Conservation (phyloP, 257 asterid species). For the Solanum lycopersicoides region DNA sequence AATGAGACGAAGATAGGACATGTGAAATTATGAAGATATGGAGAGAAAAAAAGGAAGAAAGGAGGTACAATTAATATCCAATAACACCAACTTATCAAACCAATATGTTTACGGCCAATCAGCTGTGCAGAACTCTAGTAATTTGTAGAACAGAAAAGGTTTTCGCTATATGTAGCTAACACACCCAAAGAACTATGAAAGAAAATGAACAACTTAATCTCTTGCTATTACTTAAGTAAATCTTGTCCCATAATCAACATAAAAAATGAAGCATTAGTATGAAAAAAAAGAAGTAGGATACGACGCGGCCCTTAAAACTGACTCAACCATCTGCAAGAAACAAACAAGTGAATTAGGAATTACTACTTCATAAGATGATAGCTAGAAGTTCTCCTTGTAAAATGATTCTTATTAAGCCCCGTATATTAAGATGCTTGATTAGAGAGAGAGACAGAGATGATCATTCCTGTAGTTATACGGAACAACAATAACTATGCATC, state of each 20-base stretch:
- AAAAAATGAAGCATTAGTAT: background rate
- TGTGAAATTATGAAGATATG: background rate
- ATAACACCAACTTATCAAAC: background rate
- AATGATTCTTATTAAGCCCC: background rate
- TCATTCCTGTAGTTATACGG: background rate
- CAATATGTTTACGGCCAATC: background rate
- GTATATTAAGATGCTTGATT: background rate
- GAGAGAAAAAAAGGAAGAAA: background rate
- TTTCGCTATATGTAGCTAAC: background rate
- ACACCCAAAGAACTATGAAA: background rate
- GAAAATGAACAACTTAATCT: background rate
- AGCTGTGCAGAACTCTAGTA: background rate
- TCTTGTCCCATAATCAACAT: background rate
- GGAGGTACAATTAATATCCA: background rate
- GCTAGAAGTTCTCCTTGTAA: background rate
- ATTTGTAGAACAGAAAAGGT: background rate
- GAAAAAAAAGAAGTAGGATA: conserved; percentile 37
- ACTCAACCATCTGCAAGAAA: conserved; percentile 74
- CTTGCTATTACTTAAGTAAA: background rate
- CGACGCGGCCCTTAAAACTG: conserved; percentile 75
- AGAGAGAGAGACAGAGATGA: background rate
- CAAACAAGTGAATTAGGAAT: conserved; percentile 3
- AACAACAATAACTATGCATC: background rate
- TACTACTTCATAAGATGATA: background rate
- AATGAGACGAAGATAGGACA: background rate